Evolutionary conservation across 768 basidiomycete genomes (phyloP).

Genomic region (Macrolepiota albuminosa): DNA sequence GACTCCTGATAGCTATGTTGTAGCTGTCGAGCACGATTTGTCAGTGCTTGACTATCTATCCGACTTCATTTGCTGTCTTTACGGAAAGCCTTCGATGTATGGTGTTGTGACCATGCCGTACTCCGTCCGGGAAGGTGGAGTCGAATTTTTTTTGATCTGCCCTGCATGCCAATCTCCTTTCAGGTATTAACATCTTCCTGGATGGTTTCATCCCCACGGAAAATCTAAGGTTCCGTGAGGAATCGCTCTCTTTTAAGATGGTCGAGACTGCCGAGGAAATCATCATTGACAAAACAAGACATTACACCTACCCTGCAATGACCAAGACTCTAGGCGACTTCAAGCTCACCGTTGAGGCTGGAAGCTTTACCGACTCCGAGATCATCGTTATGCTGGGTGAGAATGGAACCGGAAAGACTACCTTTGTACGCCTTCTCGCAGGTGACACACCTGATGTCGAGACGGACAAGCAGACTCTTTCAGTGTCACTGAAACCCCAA

Average conservation of each 20-base stretch:
- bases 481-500: constrained; percentile 97
- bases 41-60: constrained; percentile 98
- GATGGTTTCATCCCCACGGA: constrained; percentile 99
- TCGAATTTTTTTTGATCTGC: neutral
- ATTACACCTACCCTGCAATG: constrained; percentile 93
- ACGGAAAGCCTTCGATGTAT: constrained; percentile 96
- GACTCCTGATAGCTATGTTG: constrained; percentile 81
- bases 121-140: constrained; percentile 89
- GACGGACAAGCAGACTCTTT: constrained; percentile 73
- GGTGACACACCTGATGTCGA: constrained; percentile 89
- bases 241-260: constrained; percentile 96
- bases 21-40: constrained; percentile 98
- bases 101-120: constrained; percentile 99
- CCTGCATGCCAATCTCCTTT: constrained; percentile 1
- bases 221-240: constrained; percentile 96
- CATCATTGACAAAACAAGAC: constrained; percentile 78
- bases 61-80: constrained; percentile 96
- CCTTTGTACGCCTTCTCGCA: constrained; percentile 91
- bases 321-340: constrained; percentile 93
- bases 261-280: constrained; percentile 93
- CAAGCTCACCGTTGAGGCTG: constrained; percentile 89
- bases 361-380: constrained; percentile 97
- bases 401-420: constrained; percentile 99
- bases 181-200: constrained; percentile 99
- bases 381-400: constrained; percentile 99